Base-by-base conservation (phyloP, 192 early-diverging fungal genomes). In the Dissophora ornata region DNA sequence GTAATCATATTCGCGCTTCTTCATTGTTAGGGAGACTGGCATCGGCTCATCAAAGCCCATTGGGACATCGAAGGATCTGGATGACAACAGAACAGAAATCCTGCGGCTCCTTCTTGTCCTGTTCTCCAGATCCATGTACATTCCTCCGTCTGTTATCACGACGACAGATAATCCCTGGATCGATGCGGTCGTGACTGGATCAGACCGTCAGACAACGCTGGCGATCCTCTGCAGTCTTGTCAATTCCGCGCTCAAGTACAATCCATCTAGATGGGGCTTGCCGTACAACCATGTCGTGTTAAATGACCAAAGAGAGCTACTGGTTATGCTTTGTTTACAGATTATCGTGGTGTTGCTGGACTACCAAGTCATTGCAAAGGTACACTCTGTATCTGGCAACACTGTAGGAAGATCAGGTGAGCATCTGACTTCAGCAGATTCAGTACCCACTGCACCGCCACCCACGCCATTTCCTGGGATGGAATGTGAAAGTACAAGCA, bases 281-380 rank as follows among this genome's bases (percentile, higher is more conserved):
- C 95, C 95, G 36, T 97, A 96, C 79, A 94, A 95, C 63, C 93
- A 95, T 73, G 82, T 94, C 6, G 50, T 95, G 36, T 87, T 91
- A 45, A 82, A 85, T 11, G 91, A 96, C 63, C 82, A 90, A 0
- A 73, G 84, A 15, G 95, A 97, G 57, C 82, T 88, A 22, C 82
- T 95, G 4, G 90, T 93, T 12, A 81, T 89, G n/a, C 54, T 91
- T 21, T 89, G 88, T 42, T 63, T 94, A 33, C 94, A 94, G 46
- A 77, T 79, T 0, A 70, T 94, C 1, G 73, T 90, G 6, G 86
- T 88, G 6, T 64, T 97, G 16, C 77, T 95, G 21, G 94, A 97
- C 67, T 92, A 92, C 38, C 84, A 85, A 36, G 73, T 84, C 11
- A 81, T 85, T 9, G 60, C 57, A 24, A 42, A 40, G 16, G 41